Percentiles rank a stretch among this genome's conserved stretches.
Conservation (phyloP, 2,329 filamentous ascomycete species). For the Sporothrix schenckii region DNA sequence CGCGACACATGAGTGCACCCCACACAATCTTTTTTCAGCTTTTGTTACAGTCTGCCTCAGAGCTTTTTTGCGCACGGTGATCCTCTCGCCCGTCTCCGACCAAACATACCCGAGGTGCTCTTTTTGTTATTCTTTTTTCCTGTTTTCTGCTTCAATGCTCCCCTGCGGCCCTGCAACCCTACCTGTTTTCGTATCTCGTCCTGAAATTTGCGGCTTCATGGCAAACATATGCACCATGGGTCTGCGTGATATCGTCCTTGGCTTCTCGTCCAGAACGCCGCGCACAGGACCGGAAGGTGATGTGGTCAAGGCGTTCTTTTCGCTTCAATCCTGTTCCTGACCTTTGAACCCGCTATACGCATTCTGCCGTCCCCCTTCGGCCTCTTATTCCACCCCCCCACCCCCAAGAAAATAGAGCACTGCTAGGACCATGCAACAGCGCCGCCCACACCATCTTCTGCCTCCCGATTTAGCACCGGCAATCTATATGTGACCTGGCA, state of each 20-base stretch:
- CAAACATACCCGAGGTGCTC: neutral
- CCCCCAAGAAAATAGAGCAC: neutral
- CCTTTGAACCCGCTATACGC: neutral
- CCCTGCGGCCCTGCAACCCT: neutral
- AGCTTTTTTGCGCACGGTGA: slow-evolving; percentile 17
- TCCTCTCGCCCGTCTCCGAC: slow-evolving; percentile 1
- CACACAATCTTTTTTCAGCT: neutral
- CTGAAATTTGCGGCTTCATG: neutral
- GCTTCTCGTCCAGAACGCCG: neutral
- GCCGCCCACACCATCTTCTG: slow-evolving; percentile 15
- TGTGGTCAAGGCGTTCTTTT: neutral
- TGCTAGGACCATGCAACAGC: neutral
- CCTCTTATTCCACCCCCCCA: neutral
- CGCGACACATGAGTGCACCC: neutral
- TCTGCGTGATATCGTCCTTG: neutral
- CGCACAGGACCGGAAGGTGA: neutral
- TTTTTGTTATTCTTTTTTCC: neutral
- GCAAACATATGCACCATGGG: neutral
- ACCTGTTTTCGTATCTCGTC: neutral
- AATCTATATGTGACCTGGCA: slow-evolving; percentile 18
- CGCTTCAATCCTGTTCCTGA: neutral
- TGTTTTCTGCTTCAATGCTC: neutral
- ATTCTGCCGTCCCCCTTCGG: neutral
- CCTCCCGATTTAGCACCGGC: slow-evolving; percentile 7
- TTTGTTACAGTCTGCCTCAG: slow-evolving; percentile 17